Base-by-base conservation (phyloP, 2,329 filamentous ascomycete genomes). In the Colletotrichum trifolii region DNA sequence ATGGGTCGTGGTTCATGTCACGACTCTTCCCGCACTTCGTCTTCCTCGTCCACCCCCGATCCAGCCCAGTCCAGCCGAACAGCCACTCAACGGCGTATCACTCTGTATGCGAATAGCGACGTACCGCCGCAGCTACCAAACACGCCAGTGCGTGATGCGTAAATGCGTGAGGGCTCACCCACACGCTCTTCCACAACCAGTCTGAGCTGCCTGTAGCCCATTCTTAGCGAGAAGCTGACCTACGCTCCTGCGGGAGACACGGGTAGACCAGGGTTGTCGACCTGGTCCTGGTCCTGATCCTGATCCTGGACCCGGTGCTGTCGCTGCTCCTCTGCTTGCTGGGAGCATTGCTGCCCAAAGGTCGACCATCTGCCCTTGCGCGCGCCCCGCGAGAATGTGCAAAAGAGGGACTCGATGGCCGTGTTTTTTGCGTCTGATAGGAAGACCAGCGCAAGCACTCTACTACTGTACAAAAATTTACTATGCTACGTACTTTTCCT, bases 301-400 rank as follows among this genome's bases (percentile, higher is more conserved):
- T 25, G 25, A 5, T 25, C 25, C 25, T 25, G 4, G 25, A 4
- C 25, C 25, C 25, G 4, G 25, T 25, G 3, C 25, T 25, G 25
- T 25, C 25, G 25, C 25, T 25, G 25, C 25, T 25, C 25, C 25
- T 25, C 25, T 25, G 43, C 15, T 35, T 42, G 40, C 54, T 54
- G 46, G 54, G 66, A 69, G 67, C 66, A 68, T 69, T 69, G 67
- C 62, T 69, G 67, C 67, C 67, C 67, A 69, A 69, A 65, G 52
- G 53, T 42, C 46, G 46, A 49, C 25, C 25, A 58, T 38, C 49
- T 40, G 45, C 54, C 35, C 49, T 46, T 50, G 13, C 64, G 50
- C 40, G 50, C 52, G 56, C 60, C 57, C 67, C 67, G 66, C 63
- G 64, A 66, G 54, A 54, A 59, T 65, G 62, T 52, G 62, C 46